Conservation (phyloP, 2,329 filamentous ascomycete genomes). For the Aspergillus sp. region DNA sequence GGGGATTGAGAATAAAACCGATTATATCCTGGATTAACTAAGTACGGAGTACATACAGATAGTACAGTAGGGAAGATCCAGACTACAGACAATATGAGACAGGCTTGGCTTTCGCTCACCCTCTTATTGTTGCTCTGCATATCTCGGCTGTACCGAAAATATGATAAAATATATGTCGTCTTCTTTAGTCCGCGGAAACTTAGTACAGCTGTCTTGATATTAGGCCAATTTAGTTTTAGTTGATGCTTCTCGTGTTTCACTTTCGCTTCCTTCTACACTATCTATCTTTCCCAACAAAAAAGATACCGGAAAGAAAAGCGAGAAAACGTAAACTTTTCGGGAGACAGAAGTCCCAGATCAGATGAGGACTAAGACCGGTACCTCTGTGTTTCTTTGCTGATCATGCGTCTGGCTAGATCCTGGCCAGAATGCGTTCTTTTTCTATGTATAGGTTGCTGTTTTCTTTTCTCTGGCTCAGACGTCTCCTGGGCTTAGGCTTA, state of each 20-base stretch:
- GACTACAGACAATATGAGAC: background rate
- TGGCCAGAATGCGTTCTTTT: background rate
- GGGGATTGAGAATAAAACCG: too few relatives aligned
- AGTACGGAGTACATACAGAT: too few relatives aligned
- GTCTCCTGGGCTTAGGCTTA: background rate
- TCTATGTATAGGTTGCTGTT: background rate
- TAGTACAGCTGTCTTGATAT: background rate
- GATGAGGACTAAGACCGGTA: too few relatives aligned
- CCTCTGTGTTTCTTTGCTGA: too few relatives aligned
- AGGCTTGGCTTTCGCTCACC: background rate
- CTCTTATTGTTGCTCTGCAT: background rate
- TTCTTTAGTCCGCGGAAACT: background rate
- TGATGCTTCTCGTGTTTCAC: background rate
- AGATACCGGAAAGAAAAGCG: background rate
- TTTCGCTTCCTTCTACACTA: background rate
- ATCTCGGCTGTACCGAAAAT: background rate
- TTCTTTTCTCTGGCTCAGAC: background rate
- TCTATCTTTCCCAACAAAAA: background rate
- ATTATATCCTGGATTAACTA: too few relatives aligned
- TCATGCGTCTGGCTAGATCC: background rate
- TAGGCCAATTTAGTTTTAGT: background rate
- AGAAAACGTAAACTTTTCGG: background rate
- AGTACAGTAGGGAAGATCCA: too few relatives aligned
- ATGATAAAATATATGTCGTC: too few relatives aligned
- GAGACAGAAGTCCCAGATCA: background rate